Percentiles rank a stretch among this genome's conserved stretches.
Conservation (phyloP, 192 early-diverging fungal genomes). For the Obelidium mucronatum region DNA sequence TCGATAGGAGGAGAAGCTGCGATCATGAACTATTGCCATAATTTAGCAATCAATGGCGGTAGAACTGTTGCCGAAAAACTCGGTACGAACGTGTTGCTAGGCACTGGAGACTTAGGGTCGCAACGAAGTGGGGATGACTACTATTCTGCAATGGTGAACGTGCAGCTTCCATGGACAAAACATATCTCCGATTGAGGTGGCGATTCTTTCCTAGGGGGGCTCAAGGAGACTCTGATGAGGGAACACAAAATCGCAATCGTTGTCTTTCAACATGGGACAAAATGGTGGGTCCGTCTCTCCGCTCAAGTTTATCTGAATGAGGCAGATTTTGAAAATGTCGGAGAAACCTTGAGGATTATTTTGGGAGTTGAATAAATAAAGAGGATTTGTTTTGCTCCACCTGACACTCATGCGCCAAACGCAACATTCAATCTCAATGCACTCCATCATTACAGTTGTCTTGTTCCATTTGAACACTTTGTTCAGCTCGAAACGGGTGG, state of each 20-base stretch:
- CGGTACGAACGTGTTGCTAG: constrained; percentile 55
- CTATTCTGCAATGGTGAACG: constrained; percentile 66
- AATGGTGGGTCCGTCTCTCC: constrained; percentile 59
- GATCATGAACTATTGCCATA: constrained; percentile 62
- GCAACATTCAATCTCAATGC: too few species aligned
- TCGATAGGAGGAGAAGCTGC: constrained; percentile 66
- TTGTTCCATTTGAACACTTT: too few species aligned
- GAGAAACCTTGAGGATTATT: neutral
- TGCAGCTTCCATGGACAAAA: constrained; percentile 55
- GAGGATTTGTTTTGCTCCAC: too few species aligned
- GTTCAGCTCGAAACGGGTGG: neutral
- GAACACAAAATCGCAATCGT: constrained; percentile 48
- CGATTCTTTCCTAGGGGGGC: constrained; percentile 3
- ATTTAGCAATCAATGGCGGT: constrained; percentile 62
- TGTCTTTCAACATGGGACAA: constrained; percentile 53
- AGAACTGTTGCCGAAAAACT: constrained; percentile 62
- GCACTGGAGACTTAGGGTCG: constrained; percentile 13
- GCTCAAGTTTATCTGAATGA: constrained; percentile 54
- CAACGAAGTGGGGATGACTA: constrained; percentile 46
- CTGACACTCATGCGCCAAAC: too few species aligned
- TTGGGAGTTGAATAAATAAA: neutral
- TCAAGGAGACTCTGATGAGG: constrained; percentile 41
- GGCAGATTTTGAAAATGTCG: neutral
- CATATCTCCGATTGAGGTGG: constrained; percentile 13
- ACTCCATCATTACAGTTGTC: too few species aligned